Conservation (phyloP, 345 rosid species). For the Populus simonii region DNA sequence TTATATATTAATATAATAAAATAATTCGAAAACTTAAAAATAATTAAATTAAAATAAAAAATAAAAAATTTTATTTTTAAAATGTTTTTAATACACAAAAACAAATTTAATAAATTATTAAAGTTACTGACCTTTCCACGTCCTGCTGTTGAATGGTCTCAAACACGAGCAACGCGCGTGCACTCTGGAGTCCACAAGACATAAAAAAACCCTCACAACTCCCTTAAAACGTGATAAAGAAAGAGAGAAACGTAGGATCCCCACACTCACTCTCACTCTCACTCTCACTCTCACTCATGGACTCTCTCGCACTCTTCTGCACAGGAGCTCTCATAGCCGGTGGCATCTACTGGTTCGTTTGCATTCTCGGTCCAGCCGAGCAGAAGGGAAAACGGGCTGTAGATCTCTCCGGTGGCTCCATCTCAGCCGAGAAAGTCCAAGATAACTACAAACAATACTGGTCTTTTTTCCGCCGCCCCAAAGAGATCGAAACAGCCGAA, state of each 20-base stretch:
- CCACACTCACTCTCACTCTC: not conserved
- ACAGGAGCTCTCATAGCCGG: slow-evolving; percentile 68
- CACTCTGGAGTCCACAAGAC: not conserved
- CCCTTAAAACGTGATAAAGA: not conserved
- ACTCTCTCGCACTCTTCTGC: slow-evolving; percentile 54
- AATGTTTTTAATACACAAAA: too few relatives aligned
- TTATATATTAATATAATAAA: too few relatives aligned
- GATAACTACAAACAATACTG: slow-evolving; percentile 78
- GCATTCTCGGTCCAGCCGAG: slow-evolving; percentile 86
- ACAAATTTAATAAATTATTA: too few relatives aligned
- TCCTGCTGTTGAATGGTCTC: not conserved
- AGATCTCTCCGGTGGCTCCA: slow-evolving; percentile 88
- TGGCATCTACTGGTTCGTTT: slow-evolving; percentile 85
- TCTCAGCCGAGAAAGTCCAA: slow-evolving; percentile 73
- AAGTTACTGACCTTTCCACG: not conserved
- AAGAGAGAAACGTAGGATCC: not conserved
- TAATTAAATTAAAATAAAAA: too few relatives aligned
- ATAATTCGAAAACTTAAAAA: too few relatives aligned
- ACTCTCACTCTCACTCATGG: slow-evolving; percentile 29
- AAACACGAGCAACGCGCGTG: slow-evolving; percentile 1
- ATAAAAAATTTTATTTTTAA: too few relatives aligned
- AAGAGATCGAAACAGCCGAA: slow-evolving; percentile 74
- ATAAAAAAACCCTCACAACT: not conserved
- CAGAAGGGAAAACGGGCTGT: slow-evolving; percentile 66
- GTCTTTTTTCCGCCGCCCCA: slow-evolving; percentile 86